Evolutionary conservation across 164 flowering plant genomes (phyloP).

Genomic region (Macadamia tetraphylla): DNA sequence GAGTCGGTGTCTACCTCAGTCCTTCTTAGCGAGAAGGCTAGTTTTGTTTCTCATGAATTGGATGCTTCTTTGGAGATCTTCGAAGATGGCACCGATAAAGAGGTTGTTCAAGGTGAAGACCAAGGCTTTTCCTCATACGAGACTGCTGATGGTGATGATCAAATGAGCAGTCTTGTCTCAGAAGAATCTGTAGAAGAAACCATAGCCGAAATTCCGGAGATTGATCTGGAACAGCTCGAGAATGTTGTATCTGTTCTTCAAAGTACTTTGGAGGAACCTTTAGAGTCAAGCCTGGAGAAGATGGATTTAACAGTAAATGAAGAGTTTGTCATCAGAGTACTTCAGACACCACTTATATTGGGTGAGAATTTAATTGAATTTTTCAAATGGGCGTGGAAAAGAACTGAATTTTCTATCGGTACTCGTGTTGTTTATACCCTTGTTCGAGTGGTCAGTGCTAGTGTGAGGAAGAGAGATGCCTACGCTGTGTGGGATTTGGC

Average conservation of each 20-base stretch:
- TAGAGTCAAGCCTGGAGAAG: conserved; percentile 26
- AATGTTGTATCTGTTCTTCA: conserved; percentile 37
- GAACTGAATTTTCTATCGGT: conserved; percentile 24
- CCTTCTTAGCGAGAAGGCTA: neutral
- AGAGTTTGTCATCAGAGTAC: conserved; percentile 26
- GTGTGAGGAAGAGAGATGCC: conserved; percentile 32
- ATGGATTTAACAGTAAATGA: conserved; percentile 30
- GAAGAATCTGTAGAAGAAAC: conserved; percentile 8
- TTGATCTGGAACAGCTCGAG: conserved; percentile 30
- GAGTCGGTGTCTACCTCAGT: neutral
- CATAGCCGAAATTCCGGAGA: conserved; percentile 5
- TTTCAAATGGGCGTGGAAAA: conserved; percentile 45
- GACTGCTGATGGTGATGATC: neutral
- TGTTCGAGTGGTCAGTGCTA: conserved; percentile 31
- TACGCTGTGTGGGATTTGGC: conserved; percentile 79
- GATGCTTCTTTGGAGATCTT: neutral
- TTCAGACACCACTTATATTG: conserved; percentile 26
- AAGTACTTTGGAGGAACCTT: conserved; percentile 26
- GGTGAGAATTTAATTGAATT: conserved; percentile 57
- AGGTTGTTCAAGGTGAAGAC: neutral
- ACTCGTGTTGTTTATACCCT: conserved; percentile 35
- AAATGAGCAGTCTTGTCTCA: neutral
- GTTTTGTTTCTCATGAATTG: neutral
- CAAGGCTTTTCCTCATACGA: neutral
- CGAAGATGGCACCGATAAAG: too few relatives aligned